Percentiles rank a stretch among this genome's conserved stretches.
Conservation (phyloP, 306 rosid species). For the Comarum palustre region DNA sequence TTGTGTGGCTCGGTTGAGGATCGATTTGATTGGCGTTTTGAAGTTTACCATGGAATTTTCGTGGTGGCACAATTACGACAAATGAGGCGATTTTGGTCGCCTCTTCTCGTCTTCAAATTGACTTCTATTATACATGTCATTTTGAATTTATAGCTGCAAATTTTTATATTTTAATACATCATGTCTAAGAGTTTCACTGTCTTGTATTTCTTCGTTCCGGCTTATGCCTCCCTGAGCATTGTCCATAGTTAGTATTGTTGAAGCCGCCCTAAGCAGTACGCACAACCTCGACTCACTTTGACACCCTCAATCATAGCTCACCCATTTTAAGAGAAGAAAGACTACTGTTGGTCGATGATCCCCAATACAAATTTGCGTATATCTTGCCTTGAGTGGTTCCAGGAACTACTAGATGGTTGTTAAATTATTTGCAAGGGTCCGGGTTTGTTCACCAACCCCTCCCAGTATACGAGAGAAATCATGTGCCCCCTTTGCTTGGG, state of each 20-base stretch:
- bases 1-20: no score
- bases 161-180: neutral
- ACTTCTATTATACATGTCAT: no score
- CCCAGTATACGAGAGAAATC: slow-evolving; percentile 12
- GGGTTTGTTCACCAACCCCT: slow-evolving; percentile 27
- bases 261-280: neutral
- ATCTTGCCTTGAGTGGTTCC: neutral
- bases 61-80: no score
- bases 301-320: neutral
- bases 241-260: neutral
- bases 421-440: neutral
- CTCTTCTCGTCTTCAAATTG: neutral
- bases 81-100: no score
- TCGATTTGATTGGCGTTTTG: no score
- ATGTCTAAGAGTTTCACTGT: neutral
- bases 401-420: neutral
- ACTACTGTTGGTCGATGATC: neutral
- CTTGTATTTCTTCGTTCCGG: neutral
- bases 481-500: slow-evolving; percentile 4
- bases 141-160: neutral
- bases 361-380: neutral
- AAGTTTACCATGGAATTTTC: no score
- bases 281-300: neutral
- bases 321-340: neutral
- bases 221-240: no score